A percentile compares a stretch with the other conserved stretches of the same genome.
phyloP scores from a whole-genome alignment of 345 rosid species.

The Acer saccharum region DNA sequence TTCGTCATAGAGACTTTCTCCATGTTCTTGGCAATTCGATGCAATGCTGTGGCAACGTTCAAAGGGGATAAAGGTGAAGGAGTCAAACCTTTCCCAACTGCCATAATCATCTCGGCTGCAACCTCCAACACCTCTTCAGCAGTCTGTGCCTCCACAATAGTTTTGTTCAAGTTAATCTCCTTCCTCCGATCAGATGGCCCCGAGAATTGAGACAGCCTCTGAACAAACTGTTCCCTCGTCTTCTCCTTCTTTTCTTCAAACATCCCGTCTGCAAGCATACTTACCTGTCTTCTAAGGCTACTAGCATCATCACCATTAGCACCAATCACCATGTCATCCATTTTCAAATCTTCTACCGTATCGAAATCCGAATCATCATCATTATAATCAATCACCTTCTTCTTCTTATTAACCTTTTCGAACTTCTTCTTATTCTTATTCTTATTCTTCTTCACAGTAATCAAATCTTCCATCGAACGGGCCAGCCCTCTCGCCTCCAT shows the following conservation, averaged over 20 bases:
- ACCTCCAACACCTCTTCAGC: constrained; percentile 77
- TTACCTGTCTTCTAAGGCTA: constrained; percentile 50
- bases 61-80: constrained; percentile 88
- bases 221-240: constrained; percentile 61
- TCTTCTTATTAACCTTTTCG: constrained; percentile 33
- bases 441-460: constrained; percentile 60
- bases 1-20: constrained; percentile 82
- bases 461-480: constrained; percentile 49
- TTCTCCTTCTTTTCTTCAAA: constrained; percentile 69
- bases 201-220: constrained; percentile 70
- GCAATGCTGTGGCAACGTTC: constrained; percentile 84
- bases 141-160: constrained; percentile 74
- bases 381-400: constrained; percentile 30
- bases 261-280: constrained; percentile 68
- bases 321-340: constrained; percentile 25
- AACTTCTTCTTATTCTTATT: constrained; percentile 49
- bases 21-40: constrained; percentile 92
- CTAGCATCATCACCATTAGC: constrained; percentile 28
- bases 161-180: constrained; percentile 74
- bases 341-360: constrained; percentile 35
- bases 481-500: constrained; percentile 77
- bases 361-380: constrained; percentile 46
- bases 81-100: constrained; percentile 83
- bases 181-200: constrained; percentile 77
- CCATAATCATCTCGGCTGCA: constrained; percentile 69